Evolutionary conservation across 2,329 filamentous ascomycete species (phyloP), one percentile per base, ranked within the genome.

Genomic region (Pochonia chlamydosporia): DNA sequence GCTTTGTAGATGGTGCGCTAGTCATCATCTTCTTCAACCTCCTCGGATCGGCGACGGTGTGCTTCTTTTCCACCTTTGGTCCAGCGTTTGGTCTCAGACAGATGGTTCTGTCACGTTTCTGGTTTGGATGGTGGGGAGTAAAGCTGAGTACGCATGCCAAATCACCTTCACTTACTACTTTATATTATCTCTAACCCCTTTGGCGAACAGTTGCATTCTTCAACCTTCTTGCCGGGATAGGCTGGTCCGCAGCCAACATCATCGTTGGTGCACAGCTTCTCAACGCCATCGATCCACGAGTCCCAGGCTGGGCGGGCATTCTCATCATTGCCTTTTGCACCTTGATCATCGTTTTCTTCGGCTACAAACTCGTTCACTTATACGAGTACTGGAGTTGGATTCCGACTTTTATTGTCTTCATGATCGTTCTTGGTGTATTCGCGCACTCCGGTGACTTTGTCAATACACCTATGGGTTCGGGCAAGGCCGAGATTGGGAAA

Each of bases 311-410:
- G 62, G 85, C 82, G 5, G 85, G 85, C 23, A 85, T 91, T 54
- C 65, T 90, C 42, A 78, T 89, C 56, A 87, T 90, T 57, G 78
- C 84, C 9, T 62, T 82, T 44, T 78, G 76, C 54, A 89, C 85
- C 0, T 76, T 89, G 44, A 47, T 83, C 47, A 74, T 91, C 54
- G 85, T 81, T 39, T 74, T 86, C 40, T 87, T 89, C 59, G 87
- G 87, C 36, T 90, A 90, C 71, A 82, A 81, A 58, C 70, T 89
- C 31, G 83, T 91, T 2, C 87, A 90, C 66, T 64, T 68, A 4
- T 91, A 90, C 68, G 86, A 90, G 60, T 79, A 79, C 60, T 89
- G 75, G 69, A 82, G 81, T 35, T 90, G 85, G 85, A 79, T 87
- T 41, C 86, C 86, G 0, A 81, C 79, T 47, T 76, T 81, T 57